These are phyloP conservation scores for Eucalyptus decipiens DNA, from an alignment of 345 rosid genomes.

Conservation along the genomic window DNA sequence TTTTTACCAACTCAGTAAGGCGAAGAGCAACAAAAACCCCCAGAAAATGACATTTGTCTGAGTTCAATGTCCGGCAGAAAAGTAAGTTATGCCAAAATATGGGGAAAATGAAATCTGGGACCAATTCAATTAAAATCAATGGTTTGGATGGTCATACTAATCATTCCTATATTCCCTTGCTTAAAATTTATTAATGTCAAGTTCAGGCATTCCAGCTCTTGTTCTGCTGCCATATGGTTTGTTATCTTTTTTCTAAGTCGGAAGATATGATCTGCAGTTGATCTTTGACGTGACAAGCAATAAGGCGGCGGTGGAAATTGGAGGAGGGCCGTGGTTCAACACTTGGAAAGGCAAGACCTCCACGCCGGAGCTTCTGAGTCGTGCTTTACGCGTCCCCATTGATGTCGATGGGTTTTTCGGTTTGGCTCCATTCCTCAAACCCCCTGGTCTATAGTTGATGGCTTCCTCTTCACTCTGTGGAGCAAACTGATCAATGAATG, in stretches of 20 bases:
- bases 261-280: constrained; percentile 22
- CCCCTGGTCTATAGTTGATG: constrained; percentile 63
- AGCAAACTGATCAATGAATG: neutral
- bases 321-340: constrained; percentile 98
- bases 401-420: constrained; percentile 46
- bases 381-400: constrained; percentile 37
- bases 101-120: neutral
- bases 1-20: neutral
- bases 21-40: neutral
- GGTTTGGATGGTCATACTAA: neutral
- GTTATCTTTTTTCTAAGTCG: neutral
- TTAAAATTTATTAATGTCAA: neutral
- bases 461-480: neutral
- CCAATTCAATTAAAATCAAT: neutral
- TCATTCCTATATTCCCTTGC: neutral
- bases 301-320: constrained; percentile 85
- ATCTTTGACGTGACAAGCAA: constrained; percentile 66
- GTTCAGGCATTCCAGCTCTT: neutral
- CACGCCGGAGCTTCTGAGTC: constrained; percentile 49
- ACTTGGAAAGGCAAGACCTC: constrained; percentile 74
- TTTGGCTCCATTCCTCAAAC: constrained; percentile 53
- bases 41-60: neutral
- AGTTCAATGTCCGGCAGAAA: neutral
- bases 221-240: neutral
- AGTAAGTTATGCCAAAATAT: neutral